Conservation (phyloP, 192 early-diverging fungal species). For the Linnemannia elongata region DNA sequence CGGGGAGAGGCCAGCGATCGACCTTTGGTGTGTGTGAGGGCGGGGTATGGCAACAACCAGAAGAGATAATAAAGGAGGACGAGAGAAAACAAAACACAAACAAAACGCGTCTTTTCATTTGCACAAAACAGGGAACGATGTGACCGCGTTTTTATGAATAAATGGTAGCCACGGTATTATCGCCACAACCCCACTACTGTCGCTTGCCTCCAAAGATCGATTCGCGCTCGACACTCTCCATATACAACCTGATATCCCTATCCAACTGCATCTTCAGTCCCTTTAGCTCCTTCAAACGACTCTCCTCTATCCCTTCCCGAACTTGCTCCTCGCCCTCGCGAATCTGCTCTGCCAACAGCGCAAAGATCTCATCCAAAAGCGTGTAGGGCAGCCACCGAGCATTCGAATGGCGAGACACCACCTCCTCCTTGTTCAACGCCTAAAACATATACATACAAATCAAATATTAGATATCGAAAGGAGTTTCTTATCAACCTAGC, state of each 20-base stretch:
- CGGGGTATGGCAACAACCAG: too few species aligned
- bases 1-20: too few species aligned
- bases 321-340: background rate
- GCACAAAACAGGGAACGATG: too few species aligned
- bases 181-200: background rate
- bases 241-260: constrained; percentile 28
- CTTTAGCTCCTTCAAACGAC: constrained; percentile 13
- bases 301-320: background rate
- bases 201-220: constrained; percentile 22
- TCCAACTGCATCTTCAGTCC: constrained; percentile 19
- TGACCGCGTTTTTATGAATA: too few species aligned
- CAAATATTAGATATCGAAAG: background rate
- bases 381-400: constrained; percentile 52
- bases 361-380: constrained; percentile 49
- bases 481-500: too few species aligned
- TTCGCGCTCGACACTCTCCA: constrained; percentile 48
- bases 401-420: constrained; percentile 40
- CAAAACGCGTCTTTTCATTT: too few species aligned
- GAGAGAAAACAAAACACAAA: too few species aligned
- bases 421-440: constrained; percentile 42
- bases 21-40: too few species aligned
- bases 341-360: constrained; percentile 20
- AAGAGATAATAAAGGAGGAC: too few species aligned
- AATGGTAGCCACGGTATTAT: too few species aligned
- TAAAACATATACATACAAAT: background rate